Base-by-base conservation (phyloP, 805 yeast species). In the Clavispora carvajalis region DNA sequence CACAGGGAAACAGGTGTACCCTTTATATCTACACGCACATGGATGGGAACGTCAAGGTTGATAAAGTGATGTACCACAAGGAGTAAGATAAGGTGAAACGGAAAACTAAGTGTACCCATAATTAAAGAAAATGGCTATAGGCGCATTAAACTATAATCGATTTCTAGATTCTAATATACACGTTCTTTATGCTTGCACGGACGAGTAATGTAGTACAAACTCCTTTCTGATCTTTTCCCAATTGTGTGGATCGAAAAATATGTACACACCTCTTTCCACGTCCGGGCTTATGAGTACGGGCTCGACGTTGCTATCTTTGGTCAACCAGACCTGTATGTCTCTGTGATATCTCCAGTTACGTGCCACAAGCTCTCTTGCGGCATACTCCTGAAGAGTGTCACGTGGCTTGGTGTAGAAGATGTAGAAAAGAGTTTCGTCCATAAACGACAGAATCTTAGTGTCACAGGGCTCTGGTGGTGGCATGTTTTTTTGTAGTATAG, bases 321-420 rank as follows among this genome's bases (percentile, higher is more conserved):
- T 93, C 44, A 93, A 68, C 99, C 99, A 93, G 38, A 93, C 89
- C 66, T 90, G 95, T 41, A 93, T 75, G 46, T 88, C 95, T 65
- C 89, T 91, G 65, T 93, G 99, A 57, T 86, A 93, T 51, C 98
- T 77, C 99, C 99, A 93, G 64, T 91, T 93, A 53, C 99, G 75
- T 47, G 80, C 80, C 53, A 88, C 87, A 51, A 93, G 74, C 60
- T 91, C 98, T 44, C 91, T 73, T 5, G 97, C 95, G 4, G 95
- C 95, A 41, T 89, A 76, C 59, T 93, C 99, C 62, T 93, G 99
- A 59, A 91, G 70, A 4, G 88, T 80, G 58, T 93, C 97, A 40
- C 88, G 80, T 5, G 99, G 96, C 69, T 82, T 88, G 49, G 95
- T 85, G 63, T 93, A 93, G 60, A 93, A 93, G 13, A 93, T 83